A percentile compares a stretch with the other conserved stretches of the same genome.
Conservation (phyloP, 1,284 basidiomycete species). For the Ustilago tritici region DNA sequence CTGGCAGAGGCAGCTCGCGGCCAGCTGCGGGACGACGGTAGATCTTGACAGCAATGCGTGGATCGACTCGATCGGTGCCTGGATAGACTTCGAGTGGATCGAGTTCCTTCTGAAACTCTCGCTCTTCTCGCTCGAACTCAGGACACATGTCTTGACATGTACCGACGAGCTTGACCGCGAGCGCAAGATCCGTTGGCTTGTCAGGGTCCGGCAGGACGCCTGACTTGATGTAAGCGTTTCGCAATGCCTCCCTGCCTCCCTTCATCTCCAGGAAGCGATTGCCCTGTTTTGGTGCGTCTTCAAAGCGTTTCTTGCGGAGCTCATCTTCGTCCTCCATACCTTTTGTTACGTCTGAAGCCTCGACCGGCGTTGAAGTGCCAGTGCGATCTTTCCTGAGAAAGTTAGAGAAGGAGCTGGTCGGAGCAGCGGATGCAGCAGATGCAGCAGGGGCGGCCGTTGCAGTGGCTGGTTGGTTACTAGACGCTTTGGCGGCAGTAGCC, state of each 20-base stretch:
- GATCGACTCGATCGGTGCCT: slow-evolving; percentile 78
- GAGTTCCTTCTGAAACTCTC: slow-evolving; percentile 89
- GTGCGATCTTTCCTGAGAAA: slow-evolving; percentile 47
- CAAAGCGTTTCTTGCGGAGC: slow-evolving; percentile 53
- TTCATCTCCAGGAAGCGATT: slow-evolving; percentile 57
- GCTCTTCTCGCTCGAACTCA: slow-evolving; percentile 88
- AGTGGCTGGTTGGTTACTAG: slow-evolving; percentile 6
- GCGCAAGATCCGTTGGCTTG: slow-evolving; percentile 81
- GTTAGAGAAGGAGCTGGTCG: slow-evolving; percentile 45
- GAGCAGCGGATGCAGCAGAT: slow-evolving; percentile 17
- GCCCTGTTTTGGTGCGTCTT: slow-evolving; percentile 51
- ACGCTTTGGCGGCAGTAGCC: neutral
- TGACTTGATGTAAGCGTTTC: slow-evolving; percentile 81
- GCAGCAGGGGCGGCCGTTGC: neutral
- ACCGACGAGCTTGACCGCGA: slow-evolving; percentile 89
- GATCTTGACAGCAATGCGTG: slow-evolving; percentile 88
- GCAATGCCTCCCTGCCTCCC: slow-evolving; percentile 70
- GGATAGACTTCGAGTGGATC: slow-evolving; percentile 81
- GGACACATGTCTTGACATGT: slow-evolving; percentile 95
- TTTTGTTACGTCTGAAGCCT: slow-evolving; percentile 3
- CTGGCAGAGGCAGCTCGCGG: slow-evolving; percentile 85
- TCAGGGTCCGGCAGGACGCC: slow-evolving; percentile 88
- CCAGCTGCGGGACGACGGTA: slow-evolving; percentile 91
- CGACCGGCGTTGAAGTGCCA: slow-evolving; percentile 28
- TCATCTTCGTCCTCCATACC: slow-evolving; percentile 42